Evolutionary conservation across 202 grass and related monocot genomes (phyloP).

Genomic region (Carex arenaria): DNA sequence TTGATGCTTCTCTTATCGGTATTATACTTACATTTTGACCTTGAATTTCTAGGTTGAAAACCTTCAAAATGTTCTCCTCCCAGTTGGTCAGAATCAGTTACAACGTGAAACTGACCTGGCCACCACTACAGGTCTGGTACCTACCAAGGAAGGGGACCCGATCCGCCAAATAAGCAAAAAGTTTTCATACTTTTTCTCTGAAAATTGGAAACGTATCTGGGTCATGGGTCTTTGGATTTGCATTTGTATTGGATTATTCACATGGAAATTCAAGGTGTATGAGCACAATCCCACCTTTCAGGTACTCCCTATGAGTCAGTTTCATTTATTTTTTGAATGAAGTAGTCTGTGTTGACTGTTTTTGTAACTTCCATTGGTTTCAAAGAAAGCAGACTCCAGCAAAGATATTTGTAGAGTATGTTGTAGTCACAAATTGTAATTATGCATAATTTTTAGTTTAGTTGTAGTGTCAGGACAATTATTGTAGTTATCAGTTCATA

Average conservation of each 20-base stretch:
- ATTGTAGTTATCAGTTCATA: too few relatives aligned
- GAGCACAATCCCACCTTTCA: conserved; percentile 44
- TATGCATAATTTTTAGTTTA: too few relatives aligned
- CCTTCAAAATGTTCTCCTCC: conserved; percentile 61
- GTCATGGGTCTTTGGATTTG: conserved; percentile 59
- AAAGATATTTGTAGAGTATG: too few relatives aligned
- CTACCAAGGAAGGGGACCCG: conserved; percentile 28
- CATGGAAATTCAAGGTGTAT: conserved; percentile 75
- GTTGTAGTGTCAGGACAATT: too few relatives aligned
- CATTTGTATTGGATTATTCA: conserved; percentile 61
- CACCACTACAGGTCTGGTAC: conserved; percentile 60
- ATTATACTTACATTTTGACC: background rate
- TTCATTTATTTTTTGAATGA: too few relatives aligned
- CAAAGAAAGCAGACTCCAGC: too few relatives aligned
- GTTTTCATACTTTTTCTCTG: conserved; percentile 62
- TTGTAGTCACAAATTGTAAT: too few relatives aligned
- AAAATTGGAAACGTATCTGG: conserved; percentile 93
- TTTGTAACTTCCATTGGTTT: too few relatives aligned
- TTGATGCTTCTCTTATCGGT: background rate
- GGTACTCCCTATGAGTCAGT: background rate
- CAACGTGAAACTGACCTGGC: conserved; percentile 54
- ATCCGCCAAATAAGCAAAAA: conserved; percentile 11
- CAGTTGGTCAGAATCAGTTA: conserved; percentile 22
- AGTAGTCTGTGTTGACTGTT: too few relatives aligned
- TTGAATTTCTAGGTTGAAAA: conserved; percentile 39